Percentiles rank a stretch among this genome's conserved stretches.
phyloP scores from a whole-genome alignment of 176 grass and related monocot species.

The Saccharum officinarum region DNA sequence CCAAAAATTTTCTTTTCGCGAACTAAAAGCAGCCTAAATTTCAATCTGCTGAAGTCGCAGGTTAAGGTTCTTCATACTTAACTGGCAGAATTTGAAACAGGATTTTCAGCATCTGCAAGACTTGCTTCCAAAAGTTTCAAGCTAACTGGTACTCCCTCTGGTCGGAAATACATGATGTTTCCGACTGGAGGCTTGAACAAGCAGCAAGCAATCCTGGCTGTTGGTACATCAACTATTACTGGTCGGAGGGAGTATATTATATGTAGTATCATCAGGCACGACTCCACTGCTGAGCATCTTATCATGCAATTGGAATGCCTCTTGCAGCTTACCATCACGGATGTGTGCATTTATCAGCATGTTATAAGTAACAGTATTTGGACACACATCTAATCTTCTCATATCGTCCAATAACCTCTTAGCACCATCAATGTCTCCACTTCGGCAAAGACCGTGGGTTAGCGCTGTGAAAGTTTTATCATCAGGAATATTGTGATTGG shows the following conservation, averaged over 20 bases:
- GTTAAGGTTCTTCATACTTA: conserved; percentile 2
- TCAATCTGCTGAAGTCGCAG: conserved; percentile 10
- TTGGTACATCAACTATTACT: not conserved
- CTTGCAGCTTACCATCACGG: conserved; percentile 62
- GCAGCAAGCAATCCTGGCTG: not conserved
- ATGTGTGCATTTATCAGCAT: conserved; percentile 77
- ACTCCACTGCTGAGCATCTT: conserved; percentile 79
- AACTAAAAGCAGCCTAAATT: too few species aligned
- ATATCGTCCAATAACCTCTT: conserved; percentile 74
- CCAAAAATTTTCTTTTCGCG: too few species aligned
- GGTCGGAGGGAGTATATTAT: conserved; percentile 45
- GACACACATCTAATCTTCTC: conserved; percentile 52
- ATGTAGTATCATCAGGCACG: conserved; percentile 62
- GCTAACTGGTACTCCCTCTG: not conserved
- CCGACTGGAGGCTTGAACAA: not conserved
- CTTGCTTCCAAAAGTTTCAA: conserved; percentile 29
- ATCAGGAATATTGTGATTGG: conserved; percentile 70
- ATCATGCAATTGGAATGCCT: conserved; percentile 80
- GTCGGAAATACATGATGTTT: not conserved
- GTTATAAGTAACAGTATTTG: conserved; percentile 74
- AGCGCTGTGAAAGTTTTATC: conserved; percentile 66
- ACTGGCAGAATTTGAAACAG: conserved; percentile 9
- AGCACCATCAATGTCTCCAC: conserved; percentile 70
- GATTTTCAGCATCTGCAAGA: conserved; percentile 11
- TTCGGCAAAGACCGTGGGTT: conserved; percentile 68